Evolutionary conservation across 768 basidiomycete genomes (phyloP), one percentile per base, ranked within the genome.

Genomic region (Neoboletus brunneissimus): DNA sequence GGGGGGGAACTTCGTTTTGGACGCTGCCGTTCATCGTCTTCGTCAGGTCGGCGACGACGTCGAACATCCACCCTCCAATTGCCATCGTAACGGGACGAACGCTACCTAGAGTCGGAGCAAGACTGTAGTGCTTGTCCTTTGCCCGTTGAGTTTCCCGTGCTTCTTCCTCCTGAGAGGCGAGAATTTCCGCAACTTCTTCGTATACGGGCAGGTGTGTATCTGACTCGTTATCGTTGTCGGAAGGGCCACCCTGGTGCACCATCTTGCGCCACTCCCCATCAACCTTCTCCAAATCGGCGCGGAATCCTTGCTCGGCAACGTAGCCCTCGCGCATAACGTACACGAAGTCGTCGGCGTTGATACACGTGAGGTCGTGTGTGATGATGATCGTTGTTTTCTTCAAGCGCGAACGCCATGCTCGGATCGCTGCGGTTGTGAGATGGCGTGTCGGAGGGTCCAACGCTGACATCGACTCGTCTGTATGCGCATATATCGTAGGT

Each of bases 361-460:
- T 89, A 61, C 94, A 91, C 1, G 87, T 86, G 18, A 98, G 83
- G 63, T 98, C 97, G 72, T 98, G 96, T 0, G 96, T 98, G 69
- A 98, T 97, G 22, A 71, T 58, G 20, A 71, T 57, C 4, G 71
- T 71, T 0, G 70, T 98, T 64, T 84, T 85, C 75, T 89, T 88
- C 16, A 68, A 66, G 8, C 91, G 79, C 23, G 68, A 57, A 40
- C 67, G 61, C 88, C 89, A 92, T 4, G 72, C 72, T 64, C 81
- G 81, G 51, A 86, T 75, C 1, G 87, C 87, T 55, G 84, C 81
- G 49, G 92, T 91, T 20, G 98, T 91, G 44, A 94, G 82, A 23
- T 91, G 76, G 20, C 95, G 88, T 2, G 94, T 92, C 2, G 88
- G 87, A 13, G 87, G 83, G 71, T 98, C 96, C 55, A 98, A 77